phyloP scores from a whole-genome alignment of 768 basidiomycete genomes.

The Naganishia kalamii region DNA sequence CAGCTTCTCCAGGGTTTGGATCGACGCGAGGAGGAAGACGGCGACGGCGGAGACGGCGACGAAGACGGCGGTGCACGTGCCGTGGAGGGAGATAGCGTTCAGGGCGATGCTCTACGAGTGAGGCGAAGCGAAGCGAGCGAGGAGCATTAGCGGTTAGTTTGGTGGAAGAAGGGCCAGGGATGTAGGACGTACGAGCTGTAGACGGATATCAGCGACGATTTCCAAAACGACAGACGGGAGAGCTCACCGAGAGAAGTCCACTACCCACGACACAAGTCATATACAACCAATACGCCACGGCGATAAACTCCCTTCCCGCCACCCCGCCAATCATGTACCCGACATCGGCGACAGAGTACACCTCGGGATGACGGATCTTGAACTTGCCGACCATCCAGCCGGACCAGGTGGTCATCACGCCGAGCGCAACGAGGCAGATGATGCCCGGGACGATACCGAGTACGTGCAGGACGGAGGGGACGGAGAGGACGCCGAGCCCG shows the following conservation, averaged over 20 bases:
- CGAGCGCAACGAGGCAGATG: neutral
- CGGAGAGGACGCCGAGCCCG: neutral
- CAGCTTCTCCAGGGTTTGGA: constrained; percentile 28
- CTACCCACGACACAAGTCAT: constrained; percentile 15
- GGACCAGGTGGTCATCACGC: constrained; percentile 1
- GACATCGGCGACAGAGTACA: constrained; percentile 14
- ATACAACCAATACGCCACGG: constrained; percentile 15
- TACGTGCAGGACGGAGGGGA: neutral
- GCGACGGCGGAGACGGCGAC: constrained; percentile 33
- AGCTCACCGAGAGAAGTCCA: neutral
- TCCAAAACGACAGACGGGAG: neutral
- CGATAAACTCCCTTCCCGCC: constrained; percentile 1
- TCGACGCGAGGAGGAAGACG: constrained; percentile 20
- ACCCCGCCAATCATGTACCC: constrained; percentile 13
- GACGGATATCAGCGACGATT: neutral
- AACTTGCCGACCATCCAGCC: constrained; percentile 10
- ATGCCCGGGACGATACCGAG: constrained; percentile 14
- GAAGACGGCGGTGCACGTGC: constrained; percentile 46
- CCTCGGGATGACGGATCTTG: constrained; percentile 14
- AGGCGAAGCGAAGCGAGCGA: constrained; percentile 25
- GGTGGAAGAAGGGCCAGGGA: neutral
- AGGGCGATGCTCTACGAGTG: constrained; percentile 33
- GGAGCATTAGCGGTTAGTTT: no score
- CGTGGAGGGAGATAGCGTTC: constrained; percentile 44
- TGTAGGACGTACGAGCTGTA: constrained; percentile 1